A percentile compares a stretch with the other conserved stretches of the same genome.
Conservation (phyloP, 176 grass and related monocot genomes). For the Carex littledalei region DNA sequence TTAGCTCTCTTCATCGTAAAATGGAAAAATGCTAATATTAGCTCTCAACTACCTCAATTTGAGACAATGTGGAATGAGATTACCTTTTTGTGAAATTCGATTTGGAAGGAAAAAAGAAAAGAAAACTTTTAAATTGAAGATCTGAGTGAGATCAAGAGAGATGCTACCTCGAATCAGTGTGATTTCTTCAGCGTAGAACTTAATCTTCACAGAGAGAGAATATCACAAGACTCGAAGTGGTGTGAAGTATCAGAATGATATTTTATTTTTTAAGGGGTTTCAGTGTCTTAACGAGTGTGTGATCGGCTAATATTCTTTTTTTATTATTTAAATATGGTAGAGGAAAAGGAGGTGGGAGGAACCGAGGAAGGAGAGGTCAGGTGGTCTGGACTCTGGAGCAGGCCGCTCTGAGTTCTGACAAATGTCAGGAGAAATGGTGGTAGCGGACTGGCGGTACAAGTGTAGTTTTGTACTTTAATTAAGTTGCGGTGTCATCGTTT, state of each 20-base stretch:
- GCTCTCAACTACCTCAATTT: not conserved
- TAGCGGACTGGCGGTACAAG: no score
- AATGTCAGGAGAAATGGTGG: not conserved
- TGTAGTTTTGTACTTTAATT: no score
- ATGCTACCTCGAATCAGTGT: not conserved
- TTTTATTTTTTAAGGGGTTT: not conserved
- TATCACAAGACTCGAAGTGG: not conserved
- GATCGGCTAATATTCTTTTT: not conserved
- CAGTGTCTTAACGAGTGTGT: not conserved
- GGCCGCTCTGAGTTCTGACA: not conserved
- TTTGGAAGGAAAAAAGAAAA: not conserved
- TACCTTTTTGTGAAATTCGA: not conserved
- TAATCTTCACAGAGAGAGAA: not conserved
- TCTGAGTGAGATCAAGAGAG: not conserved
- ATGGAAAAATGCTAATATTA: not conserved
- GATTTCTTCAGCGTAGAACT: not conserved
- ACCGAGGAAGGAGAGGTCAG: not conserved
- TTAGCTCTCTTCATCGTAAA: not conserved
- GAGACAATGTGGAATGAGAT: not conserved
- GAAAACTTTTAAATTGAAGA: not conserved
- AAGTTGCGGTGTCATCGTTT: no score
- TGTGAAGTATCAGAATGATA: not conserved
- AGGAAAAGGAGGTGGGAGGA: not conserved
- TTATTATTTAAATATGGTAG: no score
- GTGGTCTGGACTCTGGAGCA: not conserved